Evolutionary conservation across 495 filamentous ascomycete species (phyloP), one percentile per base, ranked within the genome.

Genomic region (Parachaetomium inaequale): DNA sequence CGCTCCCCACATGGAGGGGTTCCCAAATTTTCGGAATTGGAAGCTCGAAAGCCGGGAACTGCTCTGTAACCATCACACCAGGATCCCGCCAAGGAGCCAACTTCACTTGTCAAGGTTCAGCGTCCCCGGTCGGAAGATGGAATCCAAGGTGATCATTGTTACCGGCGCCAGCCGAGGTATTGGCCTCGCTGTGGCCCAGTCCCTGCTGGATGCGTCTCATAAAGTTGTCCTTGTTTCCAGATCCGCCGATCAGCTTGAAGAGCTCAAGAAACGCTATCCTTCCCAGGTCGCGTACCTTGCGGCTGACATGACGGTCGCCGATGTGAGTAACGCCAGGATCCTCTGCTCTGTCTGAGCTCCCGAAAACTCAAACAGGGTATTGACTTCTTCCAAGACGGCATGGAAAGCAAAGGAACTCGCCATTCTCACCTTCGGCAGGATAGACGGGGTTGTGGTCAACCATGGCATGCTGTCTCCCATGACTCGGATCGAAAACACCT

Each of bases 391-490:
- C 5, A 21, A 84, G 82, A 77, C 89, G 32, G 85, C 83, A 2
- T 72, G 80, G 15, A 81, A 82, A 69, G 84, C 84, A 2, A 84
- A 89, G 12, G 80, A 88, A 3, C 75, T 85, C 7, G 85, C 92
- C 0, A 54, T 88, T 6, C 75, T 81, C 31, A 70, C 78, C 0
- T 97, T 91, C 68, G 84, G 86, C n/a, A 78, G 74, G 31, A 75
- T 98, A 7, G 92, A 98, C 69, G 88, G 87, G 0, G 69, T 98
- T 46, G 85, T 97, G 21, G 74, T 98, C 43, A 97, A 97, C 70
- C 94, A 98, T 71, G 92, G 91, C 4, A 80, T 87, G 8, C 73
- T 98, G 38, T 82, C 85, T 21, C 91, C 92, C 19, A 88, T 96
- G n/a, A 84, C 83, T 25, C 87, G 83, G 58, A 76, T 97, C 53